Percentiles rank a stretch among this genome's conserved stretches.
These are phyloP conservation scores for Didymella pinodella DNA, from an alignment of 2,329 filamentous ascomycete species.

Conservation along the genomic window DNA sequence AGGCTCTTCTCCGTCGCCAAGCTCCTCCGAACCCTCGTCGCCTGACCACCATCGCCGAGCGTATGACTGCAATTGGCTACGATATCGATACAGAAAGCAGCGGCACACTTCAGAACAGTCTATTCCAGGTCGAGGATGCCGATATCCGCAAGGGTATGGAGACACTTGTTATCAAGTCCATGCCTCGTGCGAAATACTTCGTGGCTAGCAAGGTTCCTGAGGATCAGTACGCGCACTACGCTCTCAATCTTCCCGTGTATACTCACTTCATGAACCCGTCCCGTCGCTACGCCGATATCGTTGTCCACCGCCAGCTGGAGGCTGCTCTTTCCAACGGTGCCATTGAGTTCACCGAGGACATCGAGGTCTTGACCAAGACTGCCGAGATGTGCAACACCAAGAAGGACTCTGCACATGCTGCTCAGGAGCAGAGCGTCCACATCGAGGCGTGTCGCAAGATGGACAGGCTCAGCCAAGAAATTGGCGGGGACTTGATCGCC, in stretches of 20 bases:
- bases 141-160: conserved; percentile 98
- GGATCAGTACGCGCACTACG: conserved; percentile 85
- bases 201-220: conserved; percentile 80
- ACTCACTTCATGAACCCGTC: conserved; percentile 98
- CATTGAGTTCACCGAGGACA: conserved; percentile 85
- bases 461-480: conserved; percentile 87
- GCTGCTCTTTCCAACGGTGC: conserved; percentile 81
- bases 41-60: conserved; percentile 87
- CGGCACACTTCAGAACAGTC: conserved; percentile 88
- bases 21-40: conserved; percentile 84
- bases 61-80: conserved; percentile 90
- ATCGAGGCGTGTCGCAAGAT: conserved; percentile 96
- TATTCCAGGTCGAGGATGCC: conserved; percentile 89
- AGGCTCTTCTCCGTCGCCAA: conserved; percentile 90
- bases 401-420: conserved; percentile 97
- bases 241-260: conserved; percentile 90
- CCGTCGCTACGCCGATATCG: conserved; percentile 90
- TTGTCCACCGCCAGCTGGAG: conserved; percentile 95
- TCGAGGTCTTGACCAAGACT: conserved; percentile 88
- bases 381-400: conserved; percentile 97
- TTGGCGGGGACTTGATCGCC: conserved; percentile 89
- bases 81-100: conserved; percentile 90
- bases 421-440: conserved; percentile 98
- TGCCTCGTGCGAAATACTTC: conserved; percentile 96
- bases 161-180: conserved; percentile 90